Conservation (phyloP, 495 filamentous ascomycete genomes). For the Aspergillus ellipticus region DNA sequence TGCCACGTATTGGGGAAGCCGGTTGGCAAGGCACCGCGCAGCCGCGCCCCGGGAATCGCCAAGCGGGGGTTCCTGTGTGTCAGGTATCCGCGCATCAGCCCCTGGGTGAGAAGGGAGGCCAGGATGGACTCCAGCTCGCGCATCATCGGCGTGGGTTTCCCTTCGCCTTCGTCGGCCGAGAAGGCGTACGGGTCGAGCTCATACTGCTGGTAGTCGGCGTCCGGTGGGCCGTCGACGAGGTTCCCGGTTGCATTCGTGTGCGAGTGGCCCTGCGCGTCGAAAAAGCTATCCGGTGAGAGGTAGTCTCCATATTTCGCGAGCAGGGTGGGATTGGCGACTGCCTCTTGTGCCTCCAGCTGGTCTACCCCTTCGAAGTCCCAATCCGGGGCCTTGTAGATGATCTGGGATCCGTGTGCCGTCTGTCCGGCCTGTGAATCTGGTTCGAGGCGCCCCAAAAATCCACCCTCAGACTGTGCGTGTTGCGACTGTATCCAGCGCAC, state of each 20-base stretch:
- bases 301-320: slow-evolving; percentile 36
- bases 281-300: slow-evolving; percentile 32
- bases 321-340: slow-evolving; percentile 15
- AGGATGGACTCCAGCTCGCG: slow-evolving; percentile 74
- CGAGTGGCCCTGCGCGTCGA: slow-evolving; percentile 31
- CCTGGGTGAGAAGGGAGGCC: slow-evolving; percentile 73
- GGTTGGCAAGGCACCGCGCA: slow-evolving; percentile 54
- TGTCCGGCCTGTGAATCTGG: slow-evolving; percentile 13
- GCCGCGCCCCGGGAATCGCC: slow-evolving; percentile 75
- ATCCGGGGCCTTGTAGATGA: slow-evolving; percentile 28
- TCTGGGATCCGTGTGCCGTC: slow-evolving; percentile 28
- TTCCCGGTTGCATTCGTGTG: slow-evolving; percentile 23
- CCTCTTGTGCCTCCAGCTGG: slow-evolving; percentile 6
- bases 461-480: slow-evolving; percentile 15
- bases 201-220: slow-evolving; percentile 45
- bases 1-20: slow-evolving; percentile 62
- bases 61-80: slow-evolving; percentile 71
- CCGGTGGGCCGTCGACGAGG: slow-evolving; percentile 36
- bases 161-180: slow-evolving; percentile 25
- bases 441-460: slow-evolving; percentile 3
- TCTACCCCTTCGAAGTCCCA: slow-evolving; percentile 29
- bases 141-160: slow-evolving; percentile 50
- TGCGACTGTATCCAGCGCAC: slow-evolving; percentile 38
- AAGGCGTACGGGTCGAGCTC: slow-evolving; percentile 38
- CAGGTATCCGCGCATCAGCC: slow-evolving; percentile 82